phyloP scores from a whole-genome alignment of 169 alveolate species.

The Miamiensis avidus region DNA sequence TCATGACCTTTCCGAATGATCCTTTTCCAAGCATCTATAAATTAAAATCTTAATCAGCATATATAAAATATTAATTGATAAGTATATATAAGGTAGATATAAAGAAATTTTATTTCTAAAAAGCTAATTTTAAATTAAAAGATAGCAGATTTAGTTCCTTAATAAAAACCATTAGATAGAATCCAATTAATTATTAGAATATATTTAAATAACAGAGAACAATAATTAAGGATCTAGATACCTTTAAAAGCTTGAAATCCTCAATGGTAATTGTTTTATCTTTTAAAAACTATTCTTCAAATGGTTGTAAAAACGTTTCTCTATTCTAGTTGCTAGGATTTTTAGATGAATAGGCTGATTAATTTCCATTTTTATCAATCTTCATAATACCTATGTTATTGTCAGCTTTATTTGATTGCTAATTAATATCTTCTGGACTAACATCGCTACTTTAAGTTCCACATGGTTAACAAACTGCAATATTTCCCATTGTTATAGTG shows the following conservation, averaged over 20 bases:
- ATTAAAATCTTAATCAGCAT: neutral
- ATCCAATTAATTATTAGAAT: too few species aligned
- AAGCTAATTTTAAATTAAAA: too few species aligned
- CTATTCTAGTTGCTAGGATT: neutral
- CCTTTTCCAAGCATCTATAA: constrained; percentile 77
- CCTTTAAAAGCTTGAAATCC: constrained; percentile 24
- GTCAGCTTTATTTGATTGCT: neutral
- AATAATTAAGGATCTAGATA: neutral
- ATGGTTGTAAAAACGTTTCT: neutral
- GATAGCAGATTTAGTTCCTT: too few species aligned
- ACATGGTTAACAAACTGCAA: neutral
- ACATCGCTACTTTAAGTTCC: neutral
- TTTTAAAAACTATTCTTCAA: neutral
- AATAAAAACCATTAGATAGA: too few species aligned
- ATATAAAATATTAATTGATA: too few species aligned
- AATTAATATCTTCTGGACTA: neutral
- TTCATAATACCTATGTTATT: neutral
- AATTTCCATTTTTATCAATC: too few species aligned
- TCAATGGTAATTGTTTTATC: constrained; percentile 1
- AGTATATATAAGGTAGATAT: neutral
- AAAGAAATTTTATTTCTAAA: too few species aligned
- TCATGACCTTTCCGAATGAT: constrained; percentile 80
- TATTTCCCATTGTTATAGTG: neutral
- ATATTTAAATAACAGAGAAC: too few species aligned
- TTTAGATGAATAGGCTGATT: neutral